Base-by-base conservation (phyloP, 495 filamentous ascomycete genomes). In the Penicillium argentinense region DNA sequence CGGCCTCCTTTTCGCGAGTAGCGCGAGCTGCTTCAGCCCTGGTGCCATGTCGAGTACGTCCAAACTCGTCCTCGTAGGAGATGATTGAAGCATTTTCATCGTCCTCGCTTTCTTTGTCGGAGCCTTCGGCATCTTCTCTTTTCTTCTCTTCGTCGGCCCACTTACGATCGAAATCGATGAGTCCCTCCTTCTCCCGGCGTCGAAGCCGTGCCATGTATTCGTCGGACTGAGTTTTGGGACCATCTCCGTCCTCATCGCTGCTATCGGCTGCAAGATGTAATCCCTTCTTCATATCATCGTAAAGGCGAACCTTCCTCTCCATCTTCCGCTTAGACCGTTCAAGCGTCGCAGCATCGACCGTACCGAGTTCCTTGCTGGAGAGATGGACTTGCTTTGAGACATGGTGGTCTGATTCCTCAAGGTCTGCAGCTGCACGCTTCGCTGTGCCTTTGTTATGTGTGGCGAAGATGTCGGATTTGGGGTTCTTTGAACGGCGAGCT, bases 151-250 rank as follows among this genome's bases (percentile, higher is more conserved):
- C 63, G 54, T 95, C 88, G 0, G 84, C 89, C 89, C 92, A 96
- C 67, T 97, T 98, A 32, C 82, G 74, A 67, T 97, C 91, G 60
- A 97, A 98, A 71, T 98, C 93, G 0, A 98, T 84, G 16, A 92
- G 68, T 7, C 67, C 79, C 56, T 77, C 79, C 39, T 68, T 66
- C 42, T 75, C 72, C 46, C 62, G 67, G 42, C 70, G 57, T 6
- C 70, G 51, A 16, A 75, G 36, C 14, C 67, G 51, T 2, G 56
- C 40, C 3, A 69, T 24, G 44, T 71, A 67, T 28, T 54, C 51
- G 7, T 69, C 66, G 19, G 36, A 26, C 6, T 42, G 19, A 3
- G 32, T 29, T 25, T 32, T 18, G 16, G 23, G 71, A 59, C 76
- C 9, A 0, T 28, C n/a, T 13, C 72, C 71, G 32, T 81, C 82